Percentiles rank a stretch among this genome's conserved stretches.
Evolutionary conservation across 2,329 filamentous ascomycete genomes (phyloP).

Genomic region (Fusarium sp.): DNA sequence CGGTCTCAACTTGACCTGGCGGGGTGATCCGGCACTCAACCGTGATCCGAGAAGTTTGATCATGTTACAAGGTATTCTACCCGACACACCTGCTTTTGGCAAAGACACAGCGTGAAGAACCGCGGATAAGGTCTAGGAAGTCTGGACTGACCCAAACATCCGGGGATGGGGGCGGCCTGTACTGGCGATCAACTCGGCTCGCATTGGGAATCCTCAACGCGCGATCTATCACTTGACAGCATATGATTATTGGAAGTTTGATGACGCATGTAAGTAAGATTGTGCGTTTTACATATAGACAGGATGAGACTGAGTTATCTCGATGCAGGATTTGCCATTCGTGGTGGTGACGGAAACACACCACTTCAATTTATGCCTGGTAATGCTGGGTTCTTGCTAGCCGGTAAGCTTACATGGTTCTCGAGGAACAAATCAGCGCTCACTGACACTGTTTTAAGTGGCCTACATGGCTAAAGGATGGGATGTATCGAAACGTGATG

Average conservation of each 20-base stretch:
- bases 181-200: conserved; percentile 56
- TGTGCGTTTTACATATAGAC: fast-evolving
- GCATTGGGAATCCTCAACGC: conserved; percentile 52
- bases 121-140: conserved; percentile 49
- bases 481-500: conserved; percentile 37
- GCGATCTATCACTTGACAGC: conserved; percentile 54
- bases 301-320: neutral
- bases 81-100: conserved; percentile 51
- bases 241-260: conserved; percentile 54
- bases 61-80: conserved; percentile 57
- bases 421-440: fast-evolving
- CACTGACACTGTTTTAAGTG: conserved; percentile 31
- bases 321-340: conserved; percentile 39
- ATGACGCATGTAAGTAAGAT: conserved; percentile 47
- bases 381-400: conserved; percentile 50
- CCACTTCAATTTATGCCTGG: conserved; percentile 50
- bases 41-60: conserved; percentile 56
- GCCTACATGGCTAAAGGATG: conserved; percentile 48
- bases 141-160: conserved; percentile 54
- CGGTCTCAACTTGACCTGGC: conserved; percentile 57
- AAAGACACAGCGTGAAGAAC: conserved; percentile 48
- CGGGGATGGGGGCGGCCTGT: conserved; percentile 59
- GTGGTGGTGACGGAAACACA: conserved; percentile 43
- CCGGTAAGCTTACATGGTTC: conserved; percentile 15
- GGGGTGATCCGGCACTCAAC: conserved; percentile 48